Evolutionary conservation across 73 alveolate genomes (phyloP).

Genomic region (Blepharisma japonicum): DNA sequence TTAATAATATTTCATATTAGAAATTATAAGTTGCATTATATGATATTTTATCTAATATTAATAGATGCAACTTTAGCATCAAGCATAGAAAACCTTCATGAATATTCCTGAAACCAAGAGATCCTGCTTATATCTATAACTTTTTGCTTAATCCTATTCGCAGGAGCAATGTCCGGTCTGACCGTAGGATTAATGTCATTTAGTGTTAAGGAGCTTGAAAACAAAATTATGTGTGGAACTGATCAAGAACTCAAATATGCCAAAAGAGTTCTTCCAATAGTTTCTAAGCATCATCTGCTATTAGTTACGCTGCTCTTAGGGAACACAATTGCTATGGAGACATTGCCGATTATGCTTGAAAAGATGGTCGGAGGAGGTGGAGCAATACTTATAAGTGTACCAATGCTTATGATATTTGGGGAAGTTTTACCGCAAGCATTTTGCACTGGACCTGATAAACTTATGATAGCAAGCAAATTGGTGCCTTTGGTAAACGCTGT

Average conservation of each 20-base stretch:
- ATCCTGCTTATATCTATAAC: neutral
- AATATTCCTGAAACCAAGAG: too few species aligned
- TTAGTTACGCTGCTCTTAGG: constrained; percentile 78
- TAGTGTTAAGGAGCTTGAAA: constrained; percentile 74
- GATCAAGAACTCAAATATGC: constrained; percentile 62
- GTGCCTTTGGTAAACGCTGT: constrained; percentile 70
- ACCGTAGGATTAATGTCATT: constrained; percentile 92
- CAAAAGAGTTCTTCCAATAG: constrained; percentile 52
- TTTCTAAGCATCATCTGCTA: constrained; percentile 77
- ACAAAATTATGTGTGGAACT: constrained; percentile 70
- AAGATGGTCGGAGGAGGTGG: constrained; percentile 67
- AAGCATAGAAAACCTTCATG: too few species aligned
- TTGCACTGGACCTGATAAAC: constrained; percentile 87
- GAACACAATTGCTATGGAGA: constrained; percentile 88
- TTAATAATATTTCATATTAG: too few species aligned
- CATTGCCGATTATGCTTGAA: constrained; percentile 77
- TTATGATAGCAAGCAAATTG: constrained; percentile 68
- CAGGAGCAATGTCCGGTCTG: constrained; percentile 94
- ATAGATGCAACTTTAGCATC: too few species aligned
- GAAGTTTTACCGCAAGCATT: constrained; percentile 93
- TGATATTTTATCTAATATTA: too few species aligned
- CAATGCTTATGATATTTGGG: constrained; percentile 80
- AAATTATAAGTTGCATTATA: too few species aligned
- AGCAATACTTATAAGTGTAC: constrained; percentile 80
- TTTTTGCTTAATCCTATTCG: constrained; percentile 66